phyloP scores from a whole-genome alignment of 371 early-diverging fungal species.

The Batrachochytrium dendrobatidis region DNA sequence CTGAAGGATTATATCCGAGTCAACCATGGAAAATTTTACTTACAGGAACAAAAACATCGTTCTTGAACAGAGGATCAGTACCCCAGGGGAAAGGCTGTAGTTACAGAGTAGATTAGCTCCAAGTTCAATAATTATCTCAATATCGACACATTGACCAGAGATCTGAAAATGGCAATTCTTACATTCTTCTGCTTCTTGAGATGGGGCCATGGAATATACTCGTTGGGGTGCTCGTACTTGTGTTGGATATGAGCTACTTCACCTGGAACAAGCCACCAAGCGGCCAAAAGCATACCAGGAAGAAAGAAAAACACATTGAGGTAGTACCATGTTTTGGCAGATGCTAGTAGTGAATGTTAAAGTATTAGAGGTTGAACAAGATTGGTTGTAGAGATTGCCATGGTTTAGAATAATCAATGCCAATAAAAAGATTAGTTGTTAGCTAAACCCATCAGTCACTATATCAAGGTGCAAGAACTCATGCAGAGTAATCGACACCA shows the following conservation, averaged over 20 bases:
- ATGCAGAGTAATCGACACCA: too few relatives aligned
- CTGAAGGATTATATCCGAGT: too few relatives aligned
- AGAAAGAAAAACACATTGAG: constrained; percentile 32
- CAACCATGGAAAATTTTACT: too few relatives aligned
- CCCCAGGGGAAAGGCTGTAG: background rate
- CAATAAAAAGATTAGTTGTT: background rate
- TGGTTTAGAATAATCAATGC: background rate
- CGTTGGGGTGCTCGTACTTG: constrained; percentile 33
- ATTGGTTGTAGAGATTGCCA: background rate
- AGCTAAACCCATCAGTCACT: constrained; percentile 4
- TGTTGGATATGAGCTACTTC: constrained; percentile 40
- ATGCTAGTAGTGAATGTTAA: constrained; percentile 7
- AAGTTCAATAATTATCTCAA: too few relatives aligned
- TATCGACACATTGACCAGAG: background rate
- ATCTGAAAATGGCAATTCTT: constrained; percentile 6
- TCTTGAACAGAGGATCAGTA: background rate
- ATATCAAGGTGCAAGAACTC: too few relatives aligned
- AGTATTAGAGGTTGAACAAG: background rate
- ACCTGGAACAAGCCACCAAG: constrained; percentile 18
- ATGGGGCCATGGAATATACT: constrained; percentile 30
- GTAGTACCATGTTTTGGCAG: constrained; percentile 31
- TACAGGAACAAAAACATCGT: background rate
- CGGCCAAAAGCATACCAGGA: constrained; percentile 30
- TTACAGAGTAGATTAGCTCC: background rate
- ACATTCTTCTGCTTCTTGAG: constrained; percentile 38